phyloP scores from a whole-genome alignment of 305 asterid genomes.

The Fraxinus velutina region DNA sequence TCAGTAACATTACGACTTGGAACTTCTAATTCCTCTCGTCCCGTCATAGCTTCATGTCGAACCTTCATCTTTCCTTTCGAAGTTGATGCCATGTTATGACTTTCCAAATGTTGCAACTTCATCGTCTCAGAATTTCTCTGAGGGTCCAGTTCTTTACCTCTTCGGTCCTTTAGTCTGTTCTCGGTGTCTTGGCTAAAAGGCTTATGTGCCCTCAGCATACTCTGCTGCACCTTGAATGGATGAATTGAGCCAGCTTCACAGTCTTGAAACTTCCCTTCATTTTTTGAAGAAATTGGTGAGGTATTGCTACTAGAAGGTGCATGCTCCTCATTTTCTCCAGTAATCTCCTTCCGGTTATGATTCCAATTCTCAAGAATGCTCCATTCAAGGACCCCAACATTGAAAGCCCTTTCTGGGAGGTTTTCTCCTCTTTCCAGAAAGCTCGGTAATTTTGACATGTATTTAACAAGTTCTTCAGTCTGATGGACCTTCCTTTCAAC shows the following conservation, averaged over 20 bases:
- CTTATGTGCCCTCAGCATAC: constrained; percentile 22
- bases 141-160: constrained; percentile 10
- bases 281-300: constrained; percentile 27
- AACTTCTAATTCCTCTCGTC: constrained; percentile 16
- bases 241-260: constrained; percentile 25
- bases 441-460: constrained; percentile 76
- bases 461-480: constrained; percentile 62
- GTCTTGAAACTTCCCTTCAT: constrained; percentile 25
- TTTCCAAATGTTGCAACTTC: constrained; percentile 23
- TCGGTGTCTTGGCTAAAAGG: constrained; percentile 25
- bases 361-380: constrained; percentile 69
- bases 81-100: constrained; percentile 16
- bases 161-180: constrained; percentile 19
- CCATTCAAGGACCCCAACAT: constrained; percentile 75
- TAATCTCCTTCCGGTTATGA: constrained; percentile 27
- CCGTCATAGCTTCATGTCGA: constrained; percentile 24
- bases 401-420: constrained; percentile 54
- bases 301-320: constrained; percentile 45
- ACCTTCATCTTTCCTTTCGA: constrained; percentile 32
- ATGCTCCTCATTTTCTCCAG: constrained; percentile 23
- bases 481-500: constrained; percentile 24
- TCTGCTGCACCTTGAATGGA: constrained; percentile 25
- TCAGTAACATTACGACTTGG: constrained; percentile 11
- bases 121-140: constrained; percentile 17
- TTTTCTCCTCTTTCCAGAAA: constrained; percentile 58